Conservation (phyloP, 2,329 filamentous ascomycete genomes). For the Dothistroma pini region DNA sequence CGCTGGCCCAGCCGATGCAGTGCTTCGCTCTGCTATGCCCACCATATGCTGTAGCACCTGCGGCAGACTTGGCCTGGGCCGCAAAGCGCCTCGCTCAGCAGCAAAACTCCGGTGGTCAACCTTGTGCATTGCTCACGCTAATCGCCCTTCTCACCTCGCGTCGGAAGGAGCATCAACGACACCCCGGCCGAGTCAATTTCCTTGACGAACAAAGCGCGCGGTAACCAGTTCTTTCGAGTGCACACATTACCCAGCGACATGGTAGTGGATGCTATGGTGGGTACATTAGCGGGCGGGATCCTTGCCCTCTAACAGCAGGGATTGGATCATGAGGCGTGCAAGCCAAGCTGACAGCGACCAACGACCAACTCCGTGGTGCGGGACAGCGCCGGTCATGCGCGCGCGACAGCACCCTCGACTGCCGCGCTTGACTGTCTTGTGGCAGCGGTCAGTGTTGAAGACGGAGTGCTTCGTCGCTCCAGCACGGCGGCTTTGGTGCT, state of each 20-base stretch:
- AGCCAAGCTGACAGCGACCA: slow-evolving; percentile 4
- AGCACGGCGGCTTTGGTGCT: not conserved
- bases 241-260: not conserved
- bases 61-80: not conserved
- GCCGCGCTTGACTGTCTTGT: not conserved
- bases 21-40: slow-evolving; percentile 8
- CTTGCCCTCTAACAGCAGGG: slow-evolving; percentile 1
- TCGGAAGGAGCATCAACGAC: not conserved
- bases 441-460: not conserved
- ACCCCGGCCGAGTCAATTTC: not conserved
- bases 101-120: slow-evolving; percentile 17
- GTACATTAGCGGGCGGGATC: slow-evolving; percentile 1
- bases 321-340: slow-evolving; percentile 2
- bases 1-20: slow-evolving; percentile 5
- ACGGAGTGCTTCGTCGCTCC: not conserved
- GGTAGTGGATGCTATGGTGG: not conserved
- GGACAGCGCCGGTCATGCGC: not conserved
- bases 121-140: slow-evolving; percentile 2
- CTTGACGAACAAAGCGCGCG: slow-evolving; percentile 1
- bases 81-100: slow-evolving; percentile 9
- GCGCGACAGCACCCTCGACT: not conserved
- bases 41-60: slow-evolving; percentile 3
- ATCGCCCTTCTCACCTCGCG: not conserved
- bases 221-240: not conserved
- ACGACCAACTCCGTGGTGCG: not conserved